Evolutionary conservation across 2,329 filamentous ascomycete species (phyloP).

Genomic region (Fusarium staphyleae): DNA sequence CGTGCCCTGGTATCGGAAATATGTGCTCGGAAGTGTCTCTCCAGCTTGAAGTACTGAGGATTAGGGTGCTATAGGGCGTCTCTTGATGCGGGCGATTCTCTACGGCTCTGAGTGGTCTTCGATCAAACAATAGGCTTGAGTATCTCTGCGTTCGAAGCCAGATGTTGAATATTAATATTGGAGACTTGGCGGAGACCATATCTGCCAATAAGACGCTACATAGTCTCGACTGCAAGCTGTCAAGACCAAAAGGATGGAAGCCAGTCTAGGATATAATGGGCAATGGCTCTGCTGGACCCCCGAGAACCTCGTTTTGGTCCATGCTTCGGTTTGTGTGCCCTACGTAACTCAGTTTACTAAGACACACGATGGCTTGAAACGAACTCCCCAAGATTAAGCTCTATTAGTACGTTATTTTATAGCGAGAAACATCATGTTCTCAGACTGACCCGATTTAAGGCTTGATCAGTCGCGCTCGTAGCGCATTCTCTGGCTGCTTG

Average conservation of each 20-base stretch:
- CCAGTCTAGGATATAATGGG: no score
- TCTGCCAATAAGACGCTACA: constrained; percentile 56
- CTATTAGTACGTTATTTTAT: constrained; percentile 61
- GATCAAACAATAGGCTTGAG: constrained; percentile 52
- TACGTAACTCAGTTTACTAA: background rate
- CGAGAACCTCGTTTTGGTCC: no score
- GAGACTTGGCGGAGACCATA: constrained; percentile 59
- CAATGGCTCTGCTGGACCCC: no score
- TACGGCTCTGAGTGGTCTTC: constrained; percentile 56
- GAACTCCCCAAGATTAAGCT: constrained; percentile 64
- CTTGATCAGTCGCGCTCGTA: constrained; percentile 84
- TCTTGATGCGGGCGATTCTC: constrained; percentile 62
- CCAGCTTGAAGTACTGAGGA: no score
- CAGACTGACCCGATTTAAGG: constrained; percentile 58
- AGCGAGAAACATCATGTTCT: background rate
- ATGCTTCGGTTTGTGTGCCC: no score
- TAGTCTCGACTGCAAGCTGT: constrained; percentile 62
- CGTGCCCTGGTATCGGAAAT: no score
- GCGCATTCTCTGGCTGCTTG: constrained; percentile 84
- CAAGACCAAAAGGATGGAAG: no score
- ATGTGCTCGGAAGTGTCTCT: no score
- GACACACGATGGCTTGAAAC: constrained; percentile 39
- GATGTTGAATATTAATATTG: constrained; percentile 61
- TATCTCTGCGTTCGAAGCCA: constrained; percentile 65
- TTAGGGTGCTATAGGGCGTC: no score